Base-by-base conservation (phyloP, 306 rosid species). In the Cicer yamashitae region DNA sequence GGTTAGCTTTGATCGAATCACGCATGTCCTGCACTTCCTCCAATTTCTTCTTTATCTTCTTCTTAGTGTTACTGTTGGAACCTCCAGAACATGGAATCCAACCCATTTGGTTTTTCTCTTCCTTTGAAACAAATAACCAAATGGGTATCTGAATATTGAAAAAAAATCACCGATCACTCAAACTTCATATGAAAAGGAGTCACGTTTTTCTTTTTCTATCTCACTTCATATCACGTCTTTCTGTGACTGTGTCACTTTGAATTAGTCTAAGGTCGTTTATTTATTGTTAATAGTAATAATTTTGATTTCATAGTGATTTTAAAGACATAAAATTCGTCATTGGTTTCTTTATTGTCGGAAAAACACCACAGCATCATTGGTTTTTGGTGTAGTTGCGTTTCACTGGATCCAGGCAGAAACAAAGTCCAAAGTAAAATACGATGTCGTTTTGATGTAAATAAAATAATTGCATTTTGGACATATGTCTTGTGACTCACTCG, bases 81-180 rank as follows among this genome's bases (percentile, higher is more conserved):
- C 62, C 75, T 81, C 98, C 96, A 64, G 90, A 89, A 83, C 98
- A 91, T 7, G 91, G 96, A 84, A 91, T 87, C 93, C 96, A 94
- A 82, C 93, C 85, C 97, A 94, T 94, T 60, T 60, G 66, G 63
- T 30, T 53, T 45, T 60, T 1, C 43, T 13, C 44, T 60, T 60
- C 44, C 9, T 47, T 38, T 53, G 37, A 67, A 51, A 17, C 22
- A 74, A 20, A 63, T 43, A 67, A 58, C 77, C 67, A 34, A 34
- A 60, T 30, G 66, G 66, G 66, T 60, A 34, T 12, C 18, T n/a
- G 9, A 60, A 12, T 17, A 60, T 12, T 12, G 11, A 13, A 34
- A 22, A 60, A 59, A 60, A 60, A 30, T 12, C 2, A 39, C 25
- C 60, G 60, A 75, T 75, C 60, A 75, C 60, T 68, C 53, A 75